Conservation (phyloP, 129 eudicot species). For the Pittosporum tobira region DNA sequence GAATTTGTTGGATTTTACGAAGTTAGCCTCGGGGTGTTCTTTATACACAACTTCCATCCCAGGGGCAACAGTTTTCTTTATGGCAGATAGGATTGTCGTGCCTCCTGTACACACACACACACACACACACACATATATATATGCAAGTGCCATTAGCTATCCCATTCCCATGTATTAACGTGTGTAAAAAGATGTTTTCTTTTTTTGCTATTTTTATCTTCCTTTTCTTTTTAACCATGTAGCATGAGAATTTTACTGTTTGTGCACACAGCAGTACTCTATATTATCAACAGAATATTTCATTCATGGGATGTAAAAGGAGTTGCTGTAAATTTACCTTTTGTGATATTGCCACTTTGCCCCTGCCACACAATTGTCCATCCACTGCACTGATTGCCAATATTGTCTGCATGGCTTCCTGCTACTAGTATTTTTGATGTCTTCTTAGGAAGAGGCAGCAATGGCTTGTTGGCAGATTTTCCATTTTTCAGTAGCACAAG, state of each 20-base stretch:
- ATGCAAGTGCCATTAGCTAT: not conserved
- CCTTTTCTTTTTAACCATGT: too few species aligned
- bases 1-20: slow-evolving; percentile 46
- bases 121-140: too few species aligned
- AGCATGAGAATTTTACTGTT: too few species aligned
- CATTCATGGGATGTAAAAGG: not conserved
- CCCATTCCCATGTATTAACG: not conserved
- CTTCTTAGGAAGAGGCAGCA: slow-evolving; percentile 66
- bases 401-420: slow-evolving; percentile 64
- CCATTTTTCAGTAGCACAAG: slow-evolving; percentile 80
- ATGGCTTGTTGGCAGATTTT: slow-evolving; percentile 30
- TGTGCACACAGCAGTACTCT: too few species aligned
- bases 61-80: slow-evolving; percentile 48
- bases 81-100: slow-evolving; percentile 65
- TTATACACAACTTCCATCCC: slow-evolving; percentile 49
- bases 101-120: slow-evolving; percentile 89
- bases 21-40: slow-evolving; percentile 43
- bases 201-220: too few species aligned
- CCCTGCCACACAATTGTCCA: slow-evolving; percentile 97
- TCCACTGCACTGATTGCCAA: slow-evolving; percentile 86
- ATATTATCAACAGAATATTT: not conserved
- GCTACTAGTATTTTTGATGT: slow-evolving; percentile 68
- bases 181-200: not conserved
- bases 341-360: slow-evolving; percentile 49
- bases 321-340: slow-evolving; percentile 31